A percentile compares a stretch with the other conserved stretches of the same genome.
These are phyloP conservation scores for Trypanosoma cruzi DNA, from an alignment of 208 protist species.

Conservation along the genomic window DNA sequence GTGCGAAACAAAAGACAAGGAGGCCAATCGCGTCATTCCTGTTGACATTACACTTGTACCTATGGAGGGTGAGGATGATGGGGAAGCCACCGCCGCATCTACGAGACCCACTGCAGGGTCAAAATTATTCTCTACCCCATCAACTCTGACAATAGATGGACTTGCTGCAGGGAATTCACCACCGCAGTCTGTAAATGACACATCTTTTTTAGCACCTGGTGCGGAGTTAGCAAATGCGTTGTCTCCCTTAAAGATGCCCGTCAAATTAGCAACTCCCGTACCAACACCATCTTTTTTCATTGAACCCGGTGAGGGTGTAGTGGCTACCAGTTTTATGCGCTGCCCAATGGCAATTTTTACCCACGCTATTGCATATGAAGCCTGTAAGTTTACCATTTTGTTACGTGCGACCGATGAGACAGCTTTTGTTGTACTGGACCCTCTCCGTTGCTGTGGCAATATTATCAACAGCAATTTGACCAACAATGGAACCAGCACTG, in stretches of 20 bases:
- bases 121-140: neutral
- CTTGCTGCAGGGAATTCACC: neutral
- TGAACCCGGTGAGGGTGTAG: conserved; percentile 15
- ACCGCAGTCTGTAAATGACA: neutral
- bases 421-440: conserved; percentile 78
- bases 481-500: neutral
- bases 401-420: conserved; percentile 51
- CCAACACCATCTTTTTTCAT: conserved; percentile 13
- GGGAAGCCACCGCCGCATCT: neutral
- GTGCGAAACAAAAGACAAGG: conserved; percentile 82
- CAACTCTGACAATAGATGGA: neutral
- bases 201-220: neutral
- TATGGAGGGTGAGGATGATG: conserved; percentile 45
- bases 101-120: neutral
- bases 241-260: neutral
- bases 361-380: conserved; percentile 77
- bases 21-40: conserved; percentile 79
- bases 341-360: conserved; percentile 63
- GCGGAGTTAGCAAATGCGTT: neutral
- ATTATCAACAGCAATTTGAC: neutral
- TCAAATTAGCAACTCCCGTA: too few species aligned
- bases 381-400: conserved; percentile 69
- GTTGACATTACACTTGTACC: conserved; percentile 77
- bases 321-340: conserved; percentile 56
- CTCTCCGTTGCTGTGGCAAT: conserved; percentile 43